Evolutionary conservation across 2,329 filamentous ascomycete genomes (phyloP), one percentile per base, ranked within the genome.

Genomic region (Phialemonium atrogriseum): DNA sequence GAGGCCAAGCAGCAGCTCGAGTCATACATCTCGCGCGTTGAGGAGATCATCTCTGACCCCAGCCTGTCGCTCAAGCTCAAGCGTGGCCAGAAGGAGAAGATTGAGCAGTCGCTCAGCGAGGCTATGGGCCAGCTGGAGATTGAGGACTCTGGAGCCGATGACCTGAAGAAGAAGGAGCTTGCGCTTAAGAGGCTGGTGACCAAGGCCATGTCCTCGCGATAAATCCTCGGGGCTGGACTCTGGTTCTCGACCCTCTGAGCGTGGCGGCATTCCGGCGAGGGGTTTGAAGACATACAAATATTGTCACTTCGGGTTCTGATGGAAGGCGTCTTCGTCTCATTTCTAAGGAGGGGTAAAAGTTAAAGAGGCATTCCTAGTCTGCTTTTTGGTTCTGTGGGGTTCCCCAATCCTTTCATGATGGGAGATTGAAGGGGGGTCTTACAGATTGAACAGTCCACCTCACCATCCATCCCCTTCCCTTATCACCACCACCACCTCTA

Each of bases 141-240:
- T 56, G 84, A 89, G 65, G 93, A 98, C 50, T 84, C 85, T 36
- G 67, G 70, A 42, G 84, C 87, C 40, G 93, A 98, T 51, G 91
- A 98, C 59, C 73, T 98, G 51, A 96, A 94, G 85, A 96, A 96
- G 86, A 94, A 95, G 81, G 91, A 98, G 76, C 73, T 98, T 47
- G 87, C 87, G 40, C 77, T 98, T 45, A 98, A 96, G 86, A 77
- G 91, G 56, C 77, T 94, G 50, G 88, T 98, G 53, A 98, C 91
- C 67, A 98, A 96, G 83, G 88, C 84, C 53, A 94, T 94, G 85
- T 80, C 85, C 45, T 88, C 85, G 56, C 80, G 85, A 66, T 94
- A 88, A 78, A 57, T 33, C 12, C 21, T 24, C 10, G 25, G 30
- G 29, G 11, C 10, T 30, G 12, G 24, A n/a, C 9, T 27, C 28